Evolutionary conservation across 2,329 filamentous ascomycete genomes (phyloP).

Genomic region (Claviceps humidiphila): DNA sequence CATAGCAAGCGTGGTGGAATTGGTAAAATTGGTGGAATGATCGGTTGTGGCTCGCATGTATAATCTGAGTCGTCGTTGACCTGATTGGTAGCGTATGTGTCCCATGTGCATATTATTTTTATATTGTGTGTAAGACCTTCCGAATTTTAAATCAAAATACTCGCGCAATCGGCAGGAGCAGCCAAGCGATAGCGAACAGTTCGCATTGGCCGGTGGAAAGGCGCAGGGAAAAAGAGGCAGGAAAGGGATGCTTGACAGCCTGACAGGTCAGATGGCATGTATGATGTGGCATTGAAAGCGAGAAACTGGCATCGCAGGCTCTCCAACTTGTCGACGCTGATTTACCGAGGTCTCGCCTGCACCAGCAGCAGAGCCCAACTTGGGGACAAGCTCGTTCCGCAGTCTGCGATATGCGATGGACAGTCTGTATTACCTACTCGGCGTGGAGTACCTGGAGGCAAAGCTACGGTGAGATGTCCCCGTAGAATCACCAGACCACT

Average conservation of each 20-base stretch:
- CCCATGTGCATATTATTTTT: neutral
- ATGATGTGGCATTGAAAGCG: neutral
- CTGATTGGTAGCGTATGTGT: neutral
- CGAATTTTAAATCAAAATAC: neutral
- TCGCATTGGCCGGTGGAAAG: neutral
- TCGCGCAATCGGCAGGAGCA: neutral
- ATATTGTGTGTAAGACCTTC: neutral
- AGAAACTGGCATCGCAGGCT: neutral
- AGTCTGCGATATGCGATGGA: neutral
- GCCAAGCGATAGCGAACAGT: neutral
- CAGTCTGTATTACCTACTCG: neutral
- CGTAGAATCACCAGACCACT: neutral
- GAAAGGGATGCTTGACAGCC: neutral
- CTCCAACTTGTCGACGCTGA: neutral
- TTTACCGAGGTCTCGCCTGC: neutral
- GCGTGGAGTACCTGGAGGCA: neutral
- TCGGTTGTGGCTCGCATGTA: neutral
- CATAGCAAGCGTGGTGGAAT: neutral
- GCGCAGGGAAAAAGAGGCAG: neutral
- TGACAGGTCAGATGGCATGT: constrained; percentile 2
- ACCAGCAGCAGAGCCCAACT: neutral
- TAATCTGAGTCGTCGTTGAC: neutral
- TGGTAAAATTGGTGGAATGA: too few species aligned
- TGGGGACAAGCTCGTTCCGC: constrained; percentile 1
- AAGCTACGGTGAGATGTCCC: neutral